Conservation (phyloP, 1,139 yeast species). For the Blastobotrys capitulatus region DNA sequence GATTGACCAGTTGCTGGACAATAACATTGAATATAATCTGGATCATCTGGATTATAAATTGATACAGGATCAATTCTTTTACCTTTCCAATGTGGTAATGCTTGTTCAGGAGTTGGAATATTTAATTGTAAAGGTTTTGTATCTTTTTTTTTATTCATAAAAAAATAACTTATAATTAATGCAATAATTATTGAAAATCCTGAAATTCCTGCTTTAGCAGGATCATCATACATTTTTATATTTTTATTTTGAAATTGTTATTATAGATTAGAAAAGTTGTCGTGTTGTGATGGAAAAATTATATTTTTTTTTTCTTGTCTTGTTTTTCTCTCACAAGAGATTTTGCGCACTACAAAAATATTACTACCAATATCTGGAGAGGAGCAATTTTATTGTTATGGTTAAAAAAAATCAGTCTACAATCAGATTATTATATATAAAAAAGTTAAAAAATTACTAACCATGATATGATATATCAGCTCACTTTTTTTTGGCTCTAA, state of each 20-base stretch:
- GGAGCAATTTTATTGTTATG: too few species aligned
- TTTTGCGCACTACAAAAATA: too few species aligned
- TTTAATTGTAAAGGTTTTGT: slow-evolving; percentile 10
- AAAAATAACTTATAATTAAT: slow-evolving; percentile 10
- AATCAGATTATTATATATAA: too few species aligned
- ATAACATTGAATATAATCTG: slow-evolving; percentile 67
- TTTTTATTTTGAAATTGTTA: background rate
- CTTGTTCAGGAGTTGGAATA: slow-evolving; percentile 62
- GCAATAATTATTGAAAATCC: slow-evolving; percentile 5
- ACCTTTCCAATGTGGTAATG: slow-evolving; percentile 91
- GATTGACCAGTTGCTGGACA: slow-evolving; percentile 96
- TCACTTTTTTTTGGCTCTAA: background rate
- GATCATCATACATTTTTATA: background rate
- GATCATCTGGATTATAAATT: slow-evolving; percentile 51
- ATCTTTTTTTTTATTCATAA: slow-evolving; percentile 7
- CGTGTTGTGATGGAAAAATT: too few species aligned
- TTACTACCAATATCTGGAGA: too few species aligned
- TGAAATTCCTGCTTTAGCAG: background rate
- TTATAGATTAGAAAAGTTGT: background rate
- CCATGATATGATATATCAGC: too few species aligned
- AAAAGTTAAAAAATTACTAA: too few species aligned
- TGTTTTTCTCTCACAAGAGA: too few species aligned
- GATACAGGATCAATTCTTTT: slow-evolving; percentile 61
- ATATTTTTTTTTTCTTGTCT: too few species aligned
- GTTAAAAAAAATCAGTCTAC: too few species aligned